Evolutionary conservation across 495 filamentous ascomycete species (phyloP), one percentile per base, ranked within the genome.

Genomic region (Neurospora intermedia): DNA sequence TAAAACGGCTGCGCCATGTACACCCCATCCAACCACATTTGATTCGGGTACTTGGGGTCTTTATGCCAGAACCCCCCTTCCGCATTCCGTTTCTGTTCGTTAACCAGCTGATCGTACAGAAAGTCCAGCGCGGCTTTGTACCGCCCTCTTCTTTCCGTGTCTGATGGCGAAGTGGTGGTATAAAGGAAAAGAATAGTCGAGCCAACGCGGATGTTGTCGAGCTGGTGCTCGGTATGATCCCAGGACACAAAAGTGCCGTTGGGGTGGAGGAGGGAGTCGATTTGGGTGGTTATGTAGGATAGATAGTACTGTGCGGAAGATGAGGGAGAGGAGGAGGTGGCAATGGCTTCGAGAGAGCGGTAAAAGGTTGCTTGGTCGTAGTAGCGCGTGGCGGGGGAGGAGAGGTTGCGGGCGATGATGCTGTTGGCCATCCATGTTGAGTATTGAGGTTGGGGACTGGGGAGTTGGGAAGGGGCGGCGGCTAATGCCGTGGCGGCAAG

Each of bases 11-110:
- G 76, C 5, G 85, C 82, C 78, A 87, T 87, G 80, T 83, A 89
- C 46, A 87, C 82, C 3, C 87, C 87, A 70, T 88, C 88, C 0
- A 89, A 81, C 82, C 87, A 89, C 84, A 87, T 88, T 77, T 87
- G 87, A 46, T 89, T 80, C 0, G 84, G 84, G 66, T 88, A 89
- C 1, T 78, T 82, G 11, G 79, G 81, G 40, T 76, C 43, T 0
- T 82, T 84, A 62, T 88, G 87, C 88, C 87, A 88, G 72, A 85
- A 85, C 2, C 87, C 87, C n/a, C 85, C 84, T 13, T 82, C 78
- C 6, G 78, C 43, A 59, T 87, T 89, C 16, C 83, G 78, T 4
- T 83, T 82, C 43, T 89, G 84, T 0, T 83, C 76, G 69, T 84
- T 77, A 5, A 73, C 43, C 8, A 88, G 78, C 31, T 87, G 86